Conservation (phyloP, 306 rosid species). For the Astragalus membranaceus region DNA sequence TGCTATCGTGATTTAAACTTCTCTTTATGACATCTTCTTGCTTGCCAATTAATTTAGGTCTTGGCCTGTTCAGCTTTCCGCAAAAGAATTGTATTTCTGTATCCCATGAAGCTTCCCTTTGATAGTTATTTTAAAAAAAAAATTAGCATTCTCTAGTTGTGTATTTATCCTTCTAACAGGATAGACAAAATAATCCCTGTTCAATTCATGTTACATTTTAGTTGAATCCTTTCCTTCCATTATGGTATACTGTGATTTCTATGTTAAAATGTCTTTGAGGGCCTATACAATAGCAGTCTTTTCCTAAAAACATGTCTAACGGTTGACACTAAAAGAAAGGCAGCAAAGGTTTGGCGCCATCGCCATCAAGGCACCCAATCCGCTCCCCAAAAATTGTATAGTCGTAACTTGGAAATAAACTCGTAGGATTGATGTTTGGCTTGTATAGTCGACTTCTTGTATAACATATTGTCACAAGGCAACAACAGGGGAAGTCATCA, state of each 20-base stretch:
- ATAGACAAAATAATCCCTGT: no score
- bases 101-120: neutral
- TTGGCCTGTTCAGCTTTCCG: neutral
- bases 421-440: no score
- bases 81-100: neutral
- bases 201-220: no score
- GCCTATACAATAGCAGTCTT: neutral
- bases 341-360: no score
- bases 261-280: neutral
- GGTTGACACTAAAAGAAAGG: no score
- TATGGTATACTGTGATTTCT: neutral
- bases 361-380: no score
- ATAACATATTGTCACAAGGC: no score
- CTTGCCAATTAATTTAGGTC: conserved; percentile 11
- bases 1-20: conserved; percentile 13
- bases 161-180: neutral
- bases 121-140: neutral
- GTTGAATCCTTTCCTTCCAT: no score
- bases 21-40: neutral
- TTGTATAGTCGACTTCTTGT: no score
- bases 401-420: no score
- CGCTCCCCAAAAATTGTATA: no score
- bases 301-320: conserved; percentile 14
- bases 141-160: neutral
- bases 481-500: no score